Evolutionary conservation across 2,329 filamentous ascomycete species (phyloP).

Genomic region (Emericellopsis cladophorae): DNA sequence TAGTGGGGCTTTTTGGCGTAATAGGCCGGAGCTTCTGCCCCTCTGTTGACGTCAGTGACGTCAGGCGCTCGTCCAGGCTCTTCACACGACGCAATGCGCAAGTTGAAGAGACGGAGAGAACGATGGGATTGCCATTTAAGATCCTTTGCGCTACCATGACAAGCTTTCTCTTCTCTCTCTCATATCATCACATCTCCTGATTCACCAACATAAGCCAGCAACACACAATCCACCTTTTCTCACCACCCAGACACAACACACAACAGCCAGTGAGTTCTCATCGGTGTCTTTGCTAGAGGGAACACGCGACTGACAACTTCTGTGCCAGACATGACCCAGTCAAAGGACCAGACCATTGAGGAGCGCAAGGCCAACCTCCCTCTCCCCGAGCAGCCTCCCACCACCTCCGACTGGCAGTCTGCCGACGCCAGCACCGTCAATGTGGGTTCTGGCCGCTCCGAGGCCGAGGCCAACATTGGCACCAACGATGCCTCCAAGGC

Average conservation of each 20-base stretch:
- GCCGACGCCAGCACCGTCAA: constrained; percentile 56
- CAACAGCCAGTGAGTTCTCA: neutral
- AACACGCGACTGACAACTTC: too few relatives aligned
- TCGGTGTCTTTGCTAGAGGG: neutral
- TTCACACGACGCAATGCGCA: neutral
- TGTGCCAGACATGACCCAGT: constrained; percentile 23
- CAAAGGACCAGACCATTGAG: constrained; percentile 54
- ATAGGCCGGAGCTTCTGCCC: constrained; percentile 3
- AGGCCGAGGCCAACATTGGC: constrained; percentile 35
- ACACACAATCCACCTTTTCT: too few relatives aligned
- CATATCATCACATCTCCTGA: neutral
- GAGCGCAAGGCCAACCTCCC: constrained; percentile 61
- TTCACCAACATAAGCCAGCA: neutral
- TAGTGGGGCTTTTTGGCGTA: too few relatives aligned
- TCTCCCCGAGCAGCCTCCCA: constrained; percentile 65
- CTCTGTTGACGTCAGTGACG: constrained; percentile 7
- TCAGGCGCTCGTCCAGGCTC: constrained; percentile 1
- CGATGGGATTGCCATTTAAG: neutral
- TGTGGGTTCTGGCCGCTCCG: constrained; percentile 48
- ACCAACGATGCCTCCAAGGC: constrained; percentile 31
- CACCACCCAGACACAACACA: neutral
- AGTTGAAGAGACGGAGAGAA: neutral
- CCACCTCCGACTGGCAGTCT: constrained; percentile 68
- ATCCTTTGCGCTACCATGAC: neutral
- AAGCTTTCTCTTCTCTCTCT: neutral